Evolutionary conservation across 768 basidiomycete genomes (phyloP).

Genomic region (Lyophyllum decastes): DNA sequence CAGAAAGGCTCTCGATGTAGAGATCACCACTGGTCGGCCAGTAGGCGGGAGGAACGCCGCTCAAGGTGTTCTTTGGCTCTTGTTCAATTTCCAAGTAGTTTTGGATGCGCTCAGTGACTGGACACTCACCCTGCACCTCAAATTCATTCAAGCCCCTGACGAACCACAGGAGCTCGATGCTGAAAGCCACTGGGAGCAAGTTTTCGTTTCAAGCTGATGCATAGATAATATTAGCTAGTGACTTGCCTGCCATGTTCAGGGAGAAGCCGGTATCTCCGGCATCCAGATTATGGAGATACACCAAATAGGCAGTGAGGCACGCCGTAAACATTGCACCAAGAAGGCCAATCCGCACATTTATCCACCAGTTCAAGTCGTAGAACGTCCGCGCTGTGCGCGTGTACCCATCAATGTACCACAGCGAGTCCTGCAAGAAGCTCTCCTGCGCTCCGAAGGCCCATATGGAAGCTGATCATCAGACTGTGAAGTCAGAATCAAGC

Average conservation of each 20-base stretch:
- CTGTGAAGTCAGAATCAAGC: neutral
- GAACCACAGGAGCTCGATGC: constrained; percentile 48
- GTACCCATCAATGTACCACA: constrained; percentile 53
- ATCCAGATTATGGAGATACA: constrained; percentile 39
- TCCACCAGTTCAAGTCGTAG: constrained; percentile 49
- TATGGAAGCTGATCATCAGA: constrained; percentile 42
- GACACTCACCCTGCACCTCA: constrained; percentile 35
- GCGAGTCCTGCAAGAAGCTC: constrained; percentile 42
- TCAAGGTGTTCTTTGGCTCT: constrained; percentile 39
- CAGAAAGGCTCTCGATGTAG: constrained; percentile 50
- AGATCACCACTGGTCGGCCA: constrained; percentile 66
- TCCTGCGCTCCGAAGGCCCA: constrained; percentile 65
- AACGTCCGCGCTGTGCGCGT: constrained; percentile 43
- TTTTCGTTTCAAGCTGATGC: too few species aligned
- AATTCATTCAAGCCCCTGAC: constrained; percentile 40
- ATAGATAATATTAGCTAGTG: constrained; percentile 36
- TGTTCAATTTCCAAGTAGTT: constrained; percentile 60
- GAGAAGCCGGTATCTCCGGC: constrained; percentile 49
- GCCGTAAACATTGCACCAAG: constrained; percentile 57
- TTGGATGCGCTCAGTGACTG: constrained; percentile 65
- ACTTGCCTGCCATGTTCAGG: constrained; percentile 48
- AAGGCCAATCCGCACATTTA: constrained; percentile 41
- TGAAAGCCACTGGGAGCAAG: constrained; percentile 47
- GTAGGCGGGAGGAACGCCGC: constrained; percentile 56
- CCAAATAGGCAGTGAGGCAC: constrained; percentile 52